These are phyloP conservation scores for Aspergillus heteromorphus DNA, from an alignment of 495 filamentous ascomycete genomes.

Conservation along the genomic window DNA sequence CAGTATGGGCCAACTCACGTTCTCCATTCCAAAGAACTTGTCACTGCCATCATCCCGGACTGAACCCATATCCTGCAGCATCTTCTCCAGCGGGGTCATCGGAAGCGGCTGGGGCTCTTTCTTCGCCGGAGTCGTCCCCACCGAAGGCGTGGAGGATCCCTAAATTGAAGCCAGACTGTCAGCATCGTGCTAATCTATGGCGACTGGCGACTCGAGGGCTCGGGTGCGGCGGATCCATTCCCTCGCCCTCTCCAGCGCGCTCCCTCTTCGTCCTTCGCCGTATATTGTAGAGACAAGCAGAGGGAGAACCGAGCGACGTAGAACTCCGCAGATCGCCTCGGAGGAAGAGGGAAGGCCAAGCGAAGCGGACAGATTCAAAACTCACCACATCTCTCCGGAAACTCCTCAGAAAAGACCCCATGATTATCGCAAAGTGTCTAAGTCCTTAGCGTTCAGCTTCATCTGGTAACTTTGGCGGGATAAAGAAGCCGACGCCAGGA, in stretches of 20 bases:
- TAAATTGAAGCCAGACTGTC: slow-evolving; percentile 13
- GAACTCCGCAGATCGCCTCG: neutral
- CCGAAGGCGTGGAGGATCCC: slow-evolving; percentile 40
- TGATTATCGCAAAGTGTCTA: slow-evolving; percentile 28
- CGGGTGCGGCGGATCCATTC: neutral
- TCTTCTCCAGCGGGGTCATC: slow-evolving; percentile 76
- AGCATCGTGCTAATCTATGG: slow-evolving; percentile 4
- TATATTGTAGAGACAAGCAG: neutral
- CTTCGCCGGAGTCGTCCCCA: slow-evolving; percentile 48
- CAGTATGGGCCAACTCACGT: slow-evolving; percentile 54
- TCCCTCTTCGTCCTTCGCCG: neutral
- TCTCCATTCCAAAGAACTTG: slow-evolving; percentile 98
- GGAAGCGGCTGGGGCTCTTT: slow-evolving; percentile 66
- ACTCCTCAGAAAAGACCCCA: slow-evolving; percentile 41
- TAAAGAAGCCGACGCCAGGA: slow-evolving; percentile 15
- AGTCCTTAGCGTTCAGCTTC: slow-evolving; percentile 25
- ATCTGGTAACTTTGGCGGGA: slow-evolving; percentile 24
- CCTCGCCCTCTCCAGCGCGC: neutral
- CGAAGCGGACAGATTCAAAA: neutral
- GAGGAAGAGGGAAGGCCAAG: neutral
- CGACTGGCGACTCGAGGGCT: neutral
- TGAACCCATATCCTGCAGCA: slow-evolving; percentile 72
- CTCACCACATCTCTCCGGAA: slow-evolving; percentile 40
- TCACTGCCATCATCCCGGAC: slow-evolving; percentile 85
- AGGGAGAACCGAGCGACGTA: neutral